phyloP scores from a whole-genome alignment of 768 basidiomycete species.

The Amanita rubescens region DNA sequence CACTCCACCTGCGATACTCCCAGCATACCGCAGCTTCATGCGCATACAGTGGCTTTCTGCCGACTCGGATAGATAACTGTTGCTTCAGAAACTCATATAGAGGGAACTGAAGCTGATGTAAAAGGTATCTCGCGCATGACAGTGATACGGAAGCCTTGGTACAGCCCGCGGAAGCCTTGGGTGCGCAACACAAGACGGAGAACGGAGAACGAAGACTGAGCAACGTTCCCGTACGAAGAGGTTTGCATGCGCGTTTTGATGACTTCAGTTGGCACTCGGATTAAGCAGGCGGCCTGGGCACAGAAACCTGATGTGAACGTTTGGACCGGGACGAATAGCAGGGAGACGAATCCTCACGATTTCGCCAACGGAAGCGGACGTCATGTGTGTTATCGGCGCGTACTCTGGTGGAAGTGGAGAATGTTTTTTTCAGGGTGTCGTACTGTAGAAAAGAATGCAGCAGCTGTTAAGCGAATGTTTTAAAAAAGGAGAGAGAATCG shows the following conservation, averaged over 20 bases:
- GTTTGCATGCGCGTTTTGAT: conserved; percentile 93
- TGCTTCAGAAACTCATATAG: conserved; percentile 85
- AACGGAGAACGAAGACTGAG: conserved; percentile 52
- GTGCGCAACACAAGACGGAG: conserved; percentile 47
- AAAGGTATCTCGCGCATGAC: conserved; percentile 78
- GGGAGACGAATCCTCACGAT: conserved; percentile 34
- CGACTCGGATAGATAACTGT: conserved; percentile 46
- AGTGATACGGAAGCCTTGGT: conserved; percentile 82
- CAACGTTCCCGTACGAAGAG: conserved; percentile 54
- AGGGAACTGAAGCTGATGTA: conserved; percentile 92
- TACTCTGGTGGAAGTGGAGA: conserved; percentile 57
- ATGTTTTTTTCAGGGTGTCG: conserved; percentile 75
- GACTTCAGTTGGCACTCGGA: conserved; percentile 94
- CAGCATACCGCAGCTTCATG: conserved; percentile 83
- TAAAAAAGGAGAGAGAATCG: background rate
- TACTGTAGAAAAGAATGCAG: conserved; percentile 94
- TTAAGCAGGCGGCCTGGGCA: conserved; percentile 77
- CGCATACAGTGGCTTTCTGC: conserved; percentile 48
- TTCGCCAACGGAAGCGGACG: conserved; percentile 55
- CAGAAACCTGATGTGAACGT: conserved; percentile 11
- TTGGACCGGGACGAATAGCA: conserved; percentile 6
- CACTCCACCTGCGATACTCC: conserved; percentile 83
- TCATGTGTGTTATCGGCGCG: conserved; percentile 50
- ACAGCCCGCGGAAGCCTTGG: conserved; percentile 74
- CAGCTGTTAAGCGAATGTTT: conserved; percentile 47